A percentile compares a stretch with the other conserved stretches of the same genome.
Evolutionary conservation across 371 early-diverging fungal genomes (phyloP).

Genomic region (Haplosporangium sp.): DNA sequence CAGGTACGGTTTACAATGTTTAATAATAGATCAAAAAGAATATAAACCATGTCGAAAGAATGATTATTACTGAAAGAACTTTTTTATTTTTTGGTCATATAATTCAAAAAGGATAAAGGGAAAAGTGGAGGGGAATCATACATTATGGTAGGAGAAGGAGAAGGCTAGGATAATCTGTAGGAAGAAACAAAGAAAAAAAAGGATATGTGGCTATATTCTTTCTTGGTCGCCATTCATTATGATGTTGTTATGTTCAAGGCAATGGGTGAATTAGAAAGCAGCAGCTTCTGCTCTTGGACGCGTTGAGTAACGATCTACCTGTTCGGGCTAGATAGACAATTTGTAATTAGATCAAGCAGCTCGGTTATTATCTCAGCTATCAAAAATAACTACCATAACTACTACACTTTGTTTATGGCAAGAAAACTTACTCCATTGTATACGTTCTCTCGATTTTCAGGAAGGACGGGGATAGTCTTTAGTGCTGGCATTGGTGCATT

Average conservation of each 20-base stretch:
- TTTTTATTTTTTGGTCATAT: neutral
- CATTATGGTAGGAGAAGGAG: neutral
- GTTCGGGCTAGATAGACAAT: constrained; percentile 25
- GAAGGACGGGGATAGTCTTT: constrained; percentile 47
- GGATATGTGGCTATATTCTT: no score
- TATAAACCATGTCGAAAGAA: no score
- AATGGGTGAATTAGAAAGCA: neutral
- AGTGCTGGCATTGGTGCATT: constrained; percentile 48
- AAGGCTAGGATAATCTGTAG: neutral
- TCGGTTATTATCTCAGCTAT: no score
- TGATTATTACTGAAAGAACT: neutral
- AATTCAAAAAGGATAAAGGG: neutral
- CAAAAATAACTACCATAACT: no score
- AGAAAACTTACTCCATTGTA: constrained; percentile 26
- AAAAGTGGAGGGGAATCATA: neutral
- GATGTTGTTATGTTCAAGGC: no score
- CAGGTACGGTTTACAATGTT: no score
- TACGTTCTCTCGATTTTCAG: constrained; percentile 32
- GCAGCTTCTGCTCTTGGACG: constrained; percentile 35
- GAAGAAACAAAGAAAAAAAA: neutral
- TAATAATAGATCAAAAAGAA: no score
- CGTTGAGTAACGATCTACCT: constrained; percentile 31
- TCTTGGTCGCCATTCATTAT: no score
- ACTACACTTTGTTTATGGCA: no score
- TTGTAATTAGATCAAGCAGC: neutral